Conservation (phyloP, 106 monocot species). For the Xerophyta viscosa region DNA sequence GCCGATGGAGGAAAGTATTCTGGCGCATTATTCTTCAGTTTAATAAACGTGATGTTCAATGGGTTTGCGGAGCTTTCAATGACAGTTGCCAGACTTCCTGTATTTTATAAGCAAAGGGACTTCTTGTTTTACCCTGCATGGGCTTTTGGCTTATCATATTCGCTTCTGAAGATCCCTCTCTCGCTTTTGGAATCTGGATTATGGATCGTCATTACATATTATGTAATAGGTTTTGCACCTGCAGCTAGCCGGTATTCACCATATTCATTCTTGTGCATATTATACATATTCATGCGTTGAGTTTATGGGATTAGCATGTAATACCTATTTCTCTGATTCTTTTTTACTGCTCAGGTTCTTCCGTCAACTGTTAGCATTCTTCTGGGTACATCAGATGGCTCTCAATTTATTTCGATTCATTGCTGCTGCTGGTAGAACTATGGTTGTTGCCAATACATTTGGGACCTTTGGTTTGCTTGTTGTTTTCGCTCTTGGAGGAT, state of each 20-base stretch:
- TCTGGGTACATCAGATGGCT: constrained; percentile 24
- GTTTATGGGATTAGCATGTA: no score
- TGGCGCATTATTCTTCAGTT: constrained; percentile 41
- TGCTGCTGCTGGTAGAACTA: constrained; percentile 47
- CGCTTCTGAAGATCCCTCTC: constrained; percentile 42
- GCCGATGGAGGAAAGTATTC: constrained; percentile 38
- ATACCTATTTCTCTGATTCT: no score
- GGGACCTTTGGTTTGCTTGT: constrained; percentile 50
- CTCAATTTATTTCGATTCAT: constrained; percentile 44
- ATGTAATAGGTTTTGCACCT: constrained; percentile 63
- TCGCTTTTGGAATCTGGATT: constrained; percentile 49
- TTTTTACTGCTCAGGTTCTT: constrained; percentile 39
- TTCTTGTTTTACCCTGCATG: constrained; percentile 65
- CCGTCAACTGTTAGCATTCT: constrained; percentile 4
- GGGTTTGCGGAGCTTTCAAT: constrained; percentile 51
- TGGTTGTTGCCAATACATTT: constrained; percentile 58
- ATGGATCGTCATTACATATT: constrained; percentile 57
- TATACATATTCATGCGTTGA: no score
- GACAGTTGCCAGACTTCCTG: constrained; percentile 51
- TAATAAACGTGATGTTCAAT: constrained; percentile 59
- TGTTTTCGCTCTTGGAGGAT: constrained; percentile 70
- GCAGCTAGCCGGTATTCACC: constrained; percentile 34
- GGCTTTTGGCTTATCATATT: constrained; percentile 52
- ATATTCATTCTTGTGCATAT: no score
- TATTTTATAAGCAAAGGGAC: constrained; percentile 77